Conservation (phyloP, 75 land plant species). For the Larix kaempferi region DNA sequence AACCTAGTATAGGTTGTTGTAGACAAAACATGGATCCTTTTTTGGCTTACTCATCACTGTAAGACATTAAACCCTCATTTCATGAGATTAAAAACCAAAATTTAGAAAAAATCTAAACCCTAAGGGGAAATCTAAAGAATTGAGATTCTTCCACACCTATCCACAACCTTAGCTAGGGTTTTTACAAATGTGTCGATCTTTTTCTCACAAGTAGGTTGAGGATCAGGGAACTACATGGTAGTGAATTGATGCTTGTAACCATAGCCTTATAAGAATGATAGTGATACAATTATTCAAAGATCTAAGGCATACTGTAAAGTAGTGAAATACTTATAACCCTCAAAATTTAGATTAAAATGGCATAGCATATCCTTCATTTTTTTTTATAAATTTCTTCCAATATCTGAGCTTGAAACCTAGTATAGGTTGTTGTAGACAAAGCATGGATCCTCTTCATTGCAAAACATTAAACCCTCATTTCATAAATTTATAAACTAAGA, state of each 20-base stretch:
- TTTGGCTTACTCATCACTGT: no score
- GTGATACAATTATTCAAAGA: no score
- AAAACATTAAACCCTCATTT: background rate
- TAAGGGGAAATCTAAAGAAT: no score
- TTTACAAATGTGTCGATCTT: constrained; percentile 50
- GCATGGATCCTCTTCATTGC: constrained; percentile 10
- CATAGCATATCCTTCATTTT: background rate
- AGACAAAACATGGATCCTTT: constrained; percentile 6
- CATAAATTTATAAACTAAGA: no score
- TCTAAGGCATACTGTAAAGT: background rate
- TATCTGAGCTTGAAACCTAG: constrained; percentile 14
- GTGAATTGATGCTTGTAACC: no score
- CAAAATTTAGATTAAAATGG: background rate
- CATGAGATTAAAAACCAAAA: no score
- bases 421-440: constrained; percentile 10
- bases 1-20: constrained; percentile 15
- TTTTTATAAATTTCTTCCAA: constrained; percentile 2
- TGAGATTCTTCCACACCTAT: constrained; percentile 30
- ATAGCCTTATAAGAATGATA: no score
- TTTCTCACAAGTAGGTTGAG: constrained; percentile 36
- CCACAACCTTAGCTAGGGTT: constrained; percentile 45
- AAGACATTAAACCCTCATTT: background rate
- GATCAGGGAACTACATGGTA: no score
- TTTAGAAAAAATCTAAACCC: no score
- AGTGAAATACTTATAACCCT: background rate